Evolutionary conservation across 208 protist species (phyloP), one percentile per base, ranked within the genome.

Genomic region (Polymyxa betae): DNA sequence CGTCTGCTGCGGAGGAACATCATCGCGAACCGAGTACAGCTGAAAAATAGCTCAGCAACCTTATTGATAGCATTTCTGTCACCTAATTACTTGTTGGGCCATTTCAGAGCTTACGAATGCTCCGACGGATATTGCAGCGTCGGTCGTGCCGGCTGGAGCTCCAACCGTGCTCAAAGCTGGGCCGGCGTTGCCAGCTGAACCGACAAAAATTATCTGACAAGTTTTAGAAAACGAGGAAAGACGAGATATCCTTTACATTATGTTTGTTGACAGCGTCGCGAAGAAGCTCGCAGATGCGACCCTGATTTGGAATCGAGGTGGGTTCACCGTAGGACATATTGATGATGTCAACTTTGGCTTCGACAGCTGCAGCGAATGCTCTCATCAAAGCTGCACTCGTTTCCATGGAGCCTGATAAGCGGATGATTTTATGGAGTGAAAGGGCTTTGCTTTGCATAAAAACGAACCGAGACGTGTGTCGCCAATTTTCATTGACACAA

Each of bases 301-400:
- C 94, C 24, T 60, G 46, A 72, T 95, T 92, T 38, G 88, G 89
- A 45, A 93, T 0, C 5, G 38, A 45, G 29, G 52, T 68, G 0
- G 44, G 45, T 89, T 95, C 94, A 41, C 94, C 95, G 77, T 93
- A 96, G 41, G 38, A 90, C 93, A 96, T 93, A 91, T 96, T 96
- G 88, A 95, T 93, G 12, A 96, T 64, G 41, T 95, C 60, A 49
- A 60, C 87, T 0, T 93, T 92, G 52, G 89, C 82, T 40, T 77
- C 72, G 32, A 92, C 88, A 0, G 90, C 88, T 0, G 89, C 92
- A 38, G 88, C 68, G 5, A 94, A 68, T 29, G 82, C 95, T 32
- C 95, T 92, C 43, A 93, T 90, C 20, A 96, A 78, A 29, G 68
- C 93, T 38, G 91, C 88, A 38, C 88, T 68, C 0, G 92, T 93